phyloP scores from a whole-genome alignment of 495 filamentous ascomycete species.

The Talaromyces thailandensis region DNA sequence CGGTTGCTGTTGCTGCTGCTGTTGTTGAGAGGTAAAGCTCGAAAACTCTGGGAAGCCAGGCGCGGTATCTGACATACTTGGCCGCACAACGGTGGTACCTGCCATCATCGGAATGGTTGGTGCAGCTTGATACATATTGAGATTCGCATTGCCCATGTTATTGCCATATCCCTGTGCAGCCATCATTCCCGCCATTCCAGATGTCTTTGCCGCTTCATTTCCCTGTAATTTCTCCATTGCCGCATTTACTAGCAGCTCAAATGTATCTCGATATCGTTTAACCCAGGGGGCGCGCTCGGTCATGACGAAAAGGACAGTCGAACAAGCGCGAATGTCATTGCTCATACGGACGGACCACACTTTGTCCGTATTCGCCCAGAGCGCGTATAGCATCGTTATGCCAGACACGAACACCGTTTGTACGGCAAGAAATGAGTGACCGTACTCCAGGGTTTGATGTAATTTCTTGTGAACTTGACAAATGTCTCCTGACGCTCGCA shows the following conservation, averaged over 20 bases:
- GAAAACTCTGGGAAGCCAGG: constrained; percentile 6
- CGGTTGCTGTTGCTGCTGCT: background rate
- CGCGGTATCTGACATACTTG: background rate
- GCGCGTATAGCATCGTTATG: constrained; percentile 41
- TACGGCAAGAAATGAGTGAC: constrained; percentile 45
- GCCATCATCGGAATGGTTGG: background rate
- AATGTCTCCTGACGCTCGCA: constrained; percentile 41
- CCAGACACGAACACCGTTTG: constrained; percentile 49
- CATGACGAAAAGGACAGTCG: constrained; percentile 45
- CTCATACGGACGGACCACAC: constrained; percentile 45
- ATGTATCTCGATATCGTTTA: constrained; percentile 45
- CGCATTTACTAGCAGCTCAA: constrained; percentile 43
- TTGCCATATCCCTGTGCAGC: constrained; percentile 22
- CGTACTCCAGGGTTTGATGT: constrained; percentile 43
- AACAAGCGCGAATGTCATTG: constrained; percentile 47
- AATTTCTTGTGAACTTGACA: constrained; percentile 46
- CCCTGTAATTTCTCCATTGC: constrained; percentile 44
- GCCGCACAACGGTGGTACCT: background rate
- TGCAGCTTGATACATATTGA: background rate
- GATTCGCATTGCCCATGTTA: constrained; percentile 8
- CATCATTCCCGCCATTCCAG: constrained; percentile 35
- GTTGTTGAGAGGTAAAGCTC: constrained; percentile 10
- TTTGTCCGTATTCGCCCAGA: constrained; percentile 36
- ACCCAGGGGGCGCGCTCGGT: constrained; percentile 43
- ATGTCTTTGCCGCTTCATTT: constrained; percentile 25